Conservation (phyloP, 129 eudicot genomes). For the Tagetes erecta region DNA sequence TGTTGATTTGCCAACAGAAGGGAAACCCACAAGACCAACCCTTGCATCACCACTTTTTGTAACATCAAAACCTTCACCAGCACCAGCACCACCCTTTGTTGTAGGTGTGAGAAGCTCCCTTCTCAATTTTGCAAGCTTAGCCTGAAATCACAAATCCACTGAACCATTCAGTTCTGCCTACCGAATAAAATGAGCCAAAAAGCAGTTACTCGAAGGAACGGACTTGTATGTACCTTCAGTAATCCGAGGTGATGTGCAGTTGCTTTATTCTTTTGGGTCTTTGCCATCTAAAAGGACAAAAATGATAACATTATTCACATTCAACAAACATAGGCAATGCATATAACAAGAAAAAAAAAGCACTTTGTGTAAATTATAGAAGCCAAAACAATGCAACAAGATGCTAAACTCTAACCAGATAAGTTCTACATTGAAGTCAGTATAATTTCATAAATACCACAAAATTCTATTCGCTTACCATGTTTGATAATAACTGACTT, state of each 20-base stretch:
- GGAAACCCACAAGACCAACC: conserved; percentile 96
- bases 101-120: conserved; percentile 87
- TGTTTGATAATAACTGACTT: background rate
- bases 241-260: conserved; percentile 92
- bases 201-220: background rate
- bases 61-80: conserved; percentile 98
- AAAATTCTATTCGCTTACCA: background rate
- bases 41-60: conserved; percentile 98
- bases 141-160: conserved; percentile 43
- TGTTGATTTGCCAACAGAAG: conserved; percentile 97
- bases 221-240: conserved; percentile 63
- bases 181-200: background rate
- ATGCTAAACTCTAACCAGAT: background rate
- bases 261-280: conserved; percentile 95
- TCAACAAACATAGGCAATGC: background rate
- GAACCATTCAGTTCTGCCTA: conserved; percentile 9
- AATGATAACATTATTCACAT: background rate
- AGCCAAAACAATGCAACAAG: conserved; percentile 3
- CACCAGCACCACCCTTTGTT: conserved; percentile 93
- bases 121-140: conserved; percentile 89
- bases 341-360: background rate
- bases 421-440: background rate
- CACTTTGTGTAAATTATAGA: background rate
- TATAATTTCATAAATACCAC: background rate
- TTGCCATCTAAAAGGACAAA: conserved; percentile 69